Evolutionary conservation across 805 yeast genomes (phyloP).

Genomic region (Candida piceae): DNA sequence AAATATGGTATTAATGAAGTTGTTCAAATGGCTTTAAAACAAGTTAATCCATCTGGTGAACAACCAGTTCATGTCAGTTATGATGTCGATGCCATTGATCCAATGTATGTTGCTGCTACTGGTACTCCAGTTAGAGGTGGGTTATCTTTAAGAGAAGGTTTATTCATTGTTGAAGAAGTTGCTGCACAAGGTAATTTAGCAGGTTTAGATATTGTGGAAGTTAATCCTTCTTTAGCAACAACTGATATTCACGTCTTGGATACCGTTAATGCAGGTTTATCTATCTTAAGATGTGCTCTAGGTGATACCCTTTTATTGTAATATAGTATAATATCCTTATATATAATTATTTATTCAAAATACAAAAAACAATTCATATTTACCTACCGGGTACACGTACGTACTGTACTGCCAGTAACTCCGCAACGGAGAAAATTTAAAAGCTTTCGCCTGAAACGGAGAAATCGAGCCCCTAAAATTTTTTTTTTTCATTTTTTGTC

Average conservation of each 20-base stretch:
- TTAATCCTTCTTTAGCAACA: slow-evolving; percentile 85
- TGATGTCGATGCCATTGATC: slow-evolving; percentile 97
- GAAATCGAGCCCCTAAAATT: too few species aligned
- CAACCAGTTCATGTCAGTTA: slow-evolving; percentile 83
- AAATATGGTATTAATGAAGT: slow-evolving; percentile 89
- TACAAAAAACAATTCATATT: too few species aligned
- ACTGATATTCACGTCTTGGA: slow-evolving; percentile 70
- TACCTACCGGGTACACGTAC: too few species aligned
- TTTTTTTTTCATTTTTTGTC: too few species aligned
- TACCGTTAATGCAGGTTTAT: slow-evolving; percentile 86
- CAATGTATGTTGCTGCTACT: slow-evolving; percentile 90
- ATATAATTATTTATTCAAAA: too few species aligned
- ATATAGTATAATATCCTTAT: slow-evolving; percentile 2
- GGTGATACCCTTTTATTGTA: slow-evolving; percentile 85
- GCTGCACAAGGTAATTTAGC: slow-evolving; percentile 86
- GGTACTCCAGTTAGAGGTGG: slow-evolving; percentile 99
- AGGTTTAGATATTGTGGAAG: slow-evolving; percentile 89
- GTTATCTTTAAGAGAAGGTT: slow-evolving; percentile 86
- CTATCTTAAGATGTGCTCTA: slow-evolving; percentile 87
- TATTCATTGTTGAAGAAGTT: slow-evolving; percentile 85
- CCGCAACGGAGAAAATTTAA: too few species aligned
- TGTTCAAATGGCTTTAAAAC: slow-evolving; percentile 82
- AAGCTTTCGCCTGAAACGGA: too few species aligned
- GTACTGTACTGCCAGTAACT: too few species aligned
- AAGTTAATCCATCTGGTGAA: slow-evolving; percentile 64